Evolutionary conservation across 176 grass and related monocot species (phyloP), one percentile per base, ranked within the genome.

Genomic region (Cenchrus americanus): DNA sequence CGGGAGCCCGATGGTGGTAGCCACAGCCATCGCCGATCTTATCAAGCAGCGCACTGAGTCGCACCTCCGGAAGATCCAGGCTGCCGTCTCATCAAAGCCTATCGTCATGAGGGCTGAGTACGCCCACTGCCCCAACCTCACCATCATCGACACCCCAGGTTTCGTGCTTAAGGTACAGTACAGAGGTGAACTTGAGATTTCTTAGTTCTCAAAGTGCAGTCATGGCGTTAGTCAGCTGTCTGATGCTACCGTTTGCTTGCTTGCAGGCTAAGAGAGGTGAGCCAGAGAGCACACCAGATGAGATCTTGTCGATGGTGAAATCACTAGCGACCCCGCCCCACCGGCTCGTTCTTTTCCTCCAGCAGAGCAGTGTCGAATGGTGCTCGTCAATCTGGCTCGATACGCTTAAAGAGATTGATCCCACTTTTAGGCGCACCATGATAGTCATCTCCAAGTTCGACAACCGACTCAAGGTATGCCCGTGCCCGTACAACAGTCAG

Each of bases 81-180:
- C 90, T 72, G 86, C 97, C 4, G 97, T 99, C 40, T 99, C 97
- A 59, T 64, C 97, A 9, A 99, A 99, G 64, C 91, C 97, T 14
- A 99, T 99, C 80, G 93, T 99, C 41, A 96, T 99, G 97, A 85
- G 91, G 92, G 97, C 91, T 1, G 97, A 99, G 89, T 99, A 99
- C 71, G 93, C 93, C 13, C 87, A 99, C 71, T 99, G 97, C 43
- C 97, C 97, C 87, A 99, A 99, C 63, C 97, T 96, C 79, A 99
- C 97, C 80, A 99, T 99, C 77, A 99, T 99, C 47, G 96, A 99
- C 71, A 99, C 93, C 63, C 97, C 97, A 79, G 97, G 97, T 61
- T 99, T 99, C 53, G 91, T 99, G 77, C 90, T 99, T 73, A 99
- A 99, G 93, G 97, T 82, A 76, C 15, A 61, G 12, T 82, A 71